Percentiles rank a stretch among this genome's conserved stretches.
Evolutionary conservation across 352 stramenopile species (phyloP).

Genomic region (Paralagenidium karlingii): DNA sequence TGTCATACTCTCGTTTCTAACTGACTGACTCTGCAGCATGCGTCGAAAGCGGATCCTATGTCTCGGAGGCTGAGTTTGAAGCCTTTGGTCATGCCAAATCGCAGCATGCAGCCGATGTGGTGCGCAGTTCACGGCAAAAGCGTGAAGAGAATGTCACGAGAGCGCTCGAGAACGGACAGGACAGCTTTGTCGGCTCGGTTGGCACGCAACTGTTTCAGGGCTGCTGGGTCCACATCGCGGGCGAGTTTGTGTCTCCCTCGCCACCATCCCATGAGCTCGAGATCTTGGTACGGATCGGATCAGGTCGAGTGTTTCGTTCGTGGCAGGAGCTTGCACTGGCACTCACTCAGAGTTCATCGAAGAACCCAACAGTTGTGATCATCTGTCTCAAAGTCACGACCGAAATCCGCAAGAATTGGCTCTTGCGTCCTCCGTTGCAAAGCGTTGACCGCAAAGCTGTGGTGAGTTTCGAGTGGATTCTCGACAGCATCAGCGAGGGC

Average conservation of each 20-base stretch:
- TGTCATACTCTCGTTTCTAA: conserved; percentile 1
- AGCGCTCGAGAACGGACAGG: neutral
- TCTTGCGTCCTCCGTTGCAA: conserved; percentile 10
- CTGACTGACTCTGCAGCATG: conserved; percentile 18
- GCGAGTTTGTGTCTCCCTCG: conserved; percentile 70
- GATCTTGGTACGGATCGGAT: conserved; percentile 47
- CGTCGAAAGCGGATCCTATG: conserved; percentile 12
- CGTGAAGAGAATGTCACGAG: conserved; percentile 11
- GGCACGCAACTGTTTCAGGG: conserved; percentile 60
- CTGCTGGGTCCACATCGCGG: conserved; percentile 59
- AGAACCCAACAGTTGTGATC: conserved; percentile 25
- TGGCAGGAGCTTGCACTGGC: conserved; percentile 22
- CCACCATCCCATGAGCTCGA: conserved; percentile 50
- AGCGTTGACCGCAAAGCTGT: conserved; percentile 21
- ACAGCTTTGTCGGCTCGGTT: conserved; percentile 4
- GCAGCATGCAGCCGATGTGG: conserved; percentile 25
- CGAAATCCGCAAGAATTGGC: neutral
- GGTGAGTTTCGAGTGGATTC: conserved; percentile 78
- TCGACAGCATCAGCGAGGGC: conserved; percentile 78
- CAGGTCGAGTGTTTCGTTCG: conserved; percentile 14
- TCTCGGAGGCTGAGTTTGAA: conserved; percentile 40
- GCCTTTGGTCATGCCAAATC: conserved; percentile 49
- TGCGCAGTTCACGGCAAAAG: conserved; percentile 9
- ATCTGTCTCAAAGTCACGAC: conserved; percentile 61
- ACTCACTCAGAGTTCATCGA: conserved; percentile 38